Percentiles rank a stretch among this genome's conserved stretches.
Conservation (phyloP, 768 basidiomycete genomes). For the Rhodotorula diobovata region DNA sequence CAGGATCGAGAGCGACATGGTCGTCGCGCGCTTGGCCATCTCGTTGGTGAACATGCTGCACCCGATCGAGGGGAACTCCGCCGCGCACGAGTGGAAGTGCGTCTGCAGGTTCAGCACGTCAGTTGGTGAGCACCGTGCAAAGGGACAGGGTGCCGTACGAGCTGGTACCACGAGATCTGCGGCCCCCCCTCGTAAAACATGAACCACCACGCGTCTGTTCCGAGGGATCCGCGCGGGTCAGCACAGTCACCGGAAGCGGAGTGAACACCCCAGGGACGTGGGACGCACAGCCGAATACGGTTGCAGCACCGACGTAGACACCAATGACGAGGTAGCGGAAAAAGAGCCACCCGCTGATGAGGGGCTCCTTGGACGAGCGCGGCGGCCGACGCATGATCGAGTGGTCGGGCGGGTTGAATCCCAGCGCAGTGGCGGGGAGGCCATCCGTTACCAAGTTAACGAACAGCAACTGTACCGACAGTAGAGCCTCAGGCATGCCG, state of each 20-base stretch:
- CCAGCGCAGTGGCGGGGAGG: slow-evolving; percentile 90
- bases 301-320: slow-evolving; percentile 86
- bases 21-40: slow-evolving; percentile 81
- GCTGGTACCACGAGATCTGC: slow-evolving; percentile 85
- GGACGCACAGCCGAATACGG: slow-evolving; percentile 70
- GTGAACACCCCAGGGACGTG: no score
- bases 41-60: slow-evolving; percentile 80
- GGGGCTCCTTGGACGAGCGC: slow-evolving; percentile 79
- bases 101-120: slow-evolving; percentile 57
- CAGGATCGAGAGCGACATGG: slow-evolving; percentile 91
- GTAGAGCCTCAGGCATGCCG: slow-evolving; percentile 99
- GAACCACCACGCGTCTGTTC: slow-evolving; percentile 95
- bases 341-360: slow-evolving; percentile 89
- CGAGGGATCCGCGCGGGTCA: background rate
- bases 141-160: slow-evolving; percentile 58
- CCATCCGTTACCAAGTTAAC: slow-evolving; percentile 95
- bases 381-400: slow-evolving; percentile 91
- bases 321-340: slow-evolving; percentile 93
- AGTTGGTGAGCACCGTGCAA: background rate
- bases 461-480: slow-evolving; percentile 96
- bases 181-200: slow-evolving; percentile 82
- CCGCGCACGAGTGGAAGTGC: slow-evolving; percentile 87
- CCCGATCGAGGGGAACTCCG: slow-evolving; percentile 79
- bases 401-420: slow-evolving; percentile 93
- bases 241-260: background rate